A percentile compares a stretch with the other conserved stretches of the same genome.
Evolutionary conservation across 805 yeast species (phyloP).

Genomic region (Teunomyces tritomae): DNA sequence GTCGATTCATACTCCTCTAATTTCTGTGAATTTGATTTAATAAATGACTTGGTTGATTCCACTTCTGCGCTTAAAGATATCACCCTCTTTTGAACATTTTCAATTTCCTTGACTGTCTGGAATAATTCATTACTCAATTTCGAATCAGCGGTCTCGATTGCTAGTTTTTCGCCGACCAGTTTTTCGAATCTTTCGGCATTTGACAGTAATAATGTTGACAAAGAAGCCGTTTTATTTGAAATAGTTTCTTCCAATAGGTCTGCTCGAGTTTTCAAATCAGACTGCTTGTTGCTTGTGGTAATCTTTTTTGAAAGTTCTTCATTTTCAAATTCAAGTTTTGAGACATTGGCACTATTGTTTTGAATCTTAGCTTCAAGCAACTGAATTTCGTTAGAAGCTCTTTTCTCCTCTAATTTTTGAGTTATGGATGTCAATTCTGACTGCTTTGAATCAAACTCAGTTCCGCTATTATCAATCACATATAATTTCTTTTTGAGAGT

Average conservation of each 20-base stretch:
- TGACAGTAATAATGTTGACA: constrained; percentile 23
- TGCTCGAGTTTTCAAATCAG: constrained; percentile 57
- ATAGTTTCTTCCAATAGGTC: constrained; percentile 43
- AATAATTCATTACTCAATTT: constrained; percentile 6
- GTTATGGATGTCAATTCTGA: constrained; percentile 39
- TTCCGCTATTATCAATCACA: constrained; percentile 40
- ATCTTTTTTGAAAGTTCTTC: constrained; percentile 56
- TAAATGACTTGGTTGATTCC: constrained; percentile 3
- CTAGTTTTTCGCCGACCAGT: constrained; percentile 13
- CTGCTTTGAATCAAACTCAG: constrained; percentile 46
- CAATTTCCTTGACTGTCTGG: constrained; percentile 1
- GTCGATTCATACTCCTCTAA: constrained; percentile 4
- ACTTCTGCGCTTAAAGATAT: constrained; percentile 5
- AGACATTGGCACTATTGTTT: constrained; percentile 34
- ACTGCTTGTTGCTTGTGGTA: constrained; percentile 50
- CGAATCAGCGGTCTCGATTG: constrained; percentile 12
- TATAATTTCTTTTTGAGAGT: constrained; percentile 38
- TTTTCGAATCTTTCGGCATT: constrained; percentile 20
- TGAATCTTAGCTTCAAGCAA: constrained; percentile 33
- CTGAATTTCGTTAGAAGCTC: constrained; percentile 21
- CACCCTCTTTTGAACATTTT: constrained; percentile 2
- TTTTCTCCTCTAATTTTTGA: constrained; percentile 25
- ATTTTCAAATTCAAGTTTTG: constrained; percentile 30
- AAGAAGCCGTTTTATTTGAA: constrained; percentile 24
- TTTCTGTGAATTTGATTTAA: constrained; percentile 1